Conservation (phyloP, 1,284 basidiomycete species). For the Moniliella sp. region DNA sequence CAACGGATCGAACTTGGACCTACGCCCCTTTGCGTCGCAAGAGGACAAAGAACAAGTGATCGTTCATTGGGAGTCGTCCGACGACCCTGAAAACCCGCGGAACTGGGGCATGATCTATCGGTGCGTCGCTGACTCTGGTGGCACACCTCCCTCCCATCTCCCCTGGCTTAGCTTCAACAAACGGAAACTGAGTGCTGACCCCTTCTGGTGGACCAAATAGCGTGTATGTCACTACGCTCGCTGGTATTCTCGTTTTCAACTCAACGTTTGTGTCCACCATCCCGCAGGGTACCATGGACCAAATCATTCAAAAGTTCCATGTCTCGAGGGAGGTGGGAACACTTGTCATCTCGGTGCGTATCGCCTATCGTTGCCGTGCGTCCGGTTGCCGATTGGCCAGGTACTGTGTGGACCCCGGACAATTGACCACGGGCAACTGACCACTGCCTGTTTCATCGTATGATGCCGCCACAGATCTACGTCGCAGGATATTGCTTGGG, state of each 20-base stretch:
- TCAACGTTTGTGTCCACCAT: conserved; percentile 47
- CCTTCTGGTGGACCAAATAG: conserved; percentile 38
- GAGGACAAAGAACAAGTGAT: conserved; percentile 18
- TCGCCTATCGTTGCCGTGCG: too few relatives aligned
- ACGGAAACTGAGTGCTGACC: conserved; percentile 53
- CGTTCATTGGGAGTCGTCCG: conserved; percentile 27
- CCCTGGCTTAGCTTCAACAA: too few relatives aligned
- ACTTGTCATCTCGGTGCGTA: conserved; percentile 46
- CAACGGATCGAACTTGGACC: too few relatives aligned
- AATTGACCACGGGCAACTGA: too few relatives aligned
- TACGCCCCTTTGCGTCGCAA: too few relatives aligned
- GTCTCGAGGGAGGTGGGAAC: conserved; percentile 45
- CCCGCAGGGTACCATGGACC: conserved; percentile 48
- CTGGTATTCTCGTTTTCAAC: conserved; percentile 48
- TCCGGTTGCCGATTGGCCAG: too few relatives aligned
- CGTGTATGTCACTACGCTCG: conserved; percentile 47
- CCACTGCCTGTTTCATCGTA: too few relatives aligned
- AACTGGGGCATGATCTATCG: too few relatives aligned
- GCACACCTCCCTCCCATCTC: too few relatives aligned
- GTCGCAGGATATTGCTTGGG: conserved; percentile 42
- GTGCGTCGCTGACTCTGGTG: too few relatives aligned
- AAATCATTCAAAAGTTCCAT: conserved; percentile 41
- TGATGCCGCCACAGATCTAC: too few relatives aligned
- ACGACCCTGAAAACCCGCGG: conserved; percentile 16
- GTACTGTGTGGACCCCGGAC: too few relatives aligned